phyloP scores from a whole-genome alignment of 208 protist genomes.

The Naegleria fowleri region DNA sequence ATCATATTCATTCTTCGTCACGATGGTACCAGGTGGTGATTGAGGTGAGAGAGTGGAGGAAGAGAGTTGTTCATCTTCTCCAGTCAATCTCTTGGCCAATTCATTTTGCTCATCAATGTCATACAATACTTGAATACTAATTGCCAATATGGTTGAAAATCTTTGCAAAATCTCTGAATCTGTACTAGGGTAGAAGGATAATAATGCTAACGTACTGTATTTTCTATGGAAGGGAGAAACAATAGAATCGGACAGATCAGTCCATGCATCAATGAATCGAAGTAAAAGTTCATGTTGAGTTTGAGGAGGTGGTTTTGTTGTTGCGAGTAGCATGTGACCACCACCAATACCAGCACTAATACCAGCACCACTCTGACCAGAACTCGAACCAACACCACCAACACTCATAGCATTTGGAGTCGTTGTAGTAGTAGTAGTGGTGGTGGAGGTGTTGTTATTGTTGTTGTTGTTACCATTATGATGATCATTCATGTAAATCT shows the following conservation, averaged over 20 bases:
- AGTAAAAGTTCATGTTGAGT: not conserved
- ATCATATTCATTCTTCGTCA: not conserved
- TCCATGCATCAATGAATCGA: not conserved
- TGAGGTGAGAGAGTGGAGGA: no score
- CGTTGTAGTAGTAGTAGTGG: not conserved
- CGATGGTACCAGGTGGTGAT: not conserved
- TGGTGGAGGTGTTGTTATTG: no score
- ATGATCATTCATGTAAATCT: no score
- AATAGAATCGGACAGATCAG: not conserved
- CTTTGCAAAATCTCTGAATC: not conserved
- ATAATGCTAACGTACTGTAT: not conserved
- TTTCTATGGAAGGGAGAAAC: not conserved
- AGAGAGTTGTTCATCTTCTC: not conserved
- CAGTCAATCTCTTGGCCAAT: not conserved
- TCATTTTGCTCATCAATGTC: not conserved
- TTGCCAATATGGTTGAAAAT: not conserved
- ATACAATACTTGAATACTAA: not conserved
- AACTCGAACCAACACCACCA: not conserved
- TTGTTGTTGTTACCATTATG: no score
- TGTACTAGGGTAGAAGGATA: not conserved
- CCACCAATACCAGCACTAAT: no score
- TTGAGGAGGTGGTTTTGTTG: not conserved
- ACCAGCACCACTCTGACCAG: no score
- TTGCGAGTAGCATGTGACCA: not conserved
- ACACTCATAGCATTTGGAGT: not conserved